Evolutionary conservation across 306 rosid genomes (phyloP).

Genomic region (Ormosia emarginata): DNA sequence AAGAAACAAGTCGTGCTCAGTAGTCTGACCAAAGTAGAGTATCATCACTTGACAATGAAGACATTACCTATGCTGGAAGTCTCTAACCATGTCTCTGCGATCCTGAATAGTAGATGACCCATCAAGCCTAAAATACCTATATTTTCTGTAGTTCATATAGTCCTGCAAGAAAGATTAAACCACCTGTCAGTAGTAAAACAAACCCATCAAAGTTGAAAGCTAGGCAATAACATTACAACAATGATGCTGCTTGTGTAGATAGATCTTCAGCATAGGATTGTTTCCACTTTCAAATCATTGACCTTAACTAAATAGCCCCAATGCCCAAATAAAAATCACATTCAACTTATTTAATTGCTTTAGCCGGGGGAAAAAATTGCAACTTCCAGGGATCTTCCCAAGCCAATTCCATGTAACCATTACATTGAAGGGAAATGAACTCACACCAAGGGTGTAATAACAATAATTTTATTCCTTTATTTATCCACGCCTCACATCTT

Average conservation of each 20-base stretch:
- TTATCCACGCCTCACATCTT: not conserved
- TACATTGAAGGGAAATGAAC: conserved; percentile 14
- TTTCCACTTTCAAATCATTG: conserved; percentile 7
- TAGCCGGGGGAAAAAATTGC: not conserved
- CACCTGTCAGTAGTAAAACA: not conserved
- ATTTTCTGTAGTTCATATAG: conserved; percentile 95
- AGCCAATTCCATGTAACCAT: not conserved
- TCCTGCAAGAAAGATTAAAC: conserved; percentile 54
- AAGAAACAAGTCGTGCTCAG: not conserved
- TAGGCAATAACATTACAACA: not conserved
- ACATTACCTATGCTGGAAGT: conserved; percentile 85
- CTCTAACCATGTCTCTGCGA: conserved; percentile 97
- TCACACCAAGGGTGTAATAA: not conserved
- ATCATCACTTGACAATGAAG: conserved; percentile 5
- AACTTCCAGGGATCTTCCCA: not conserved
- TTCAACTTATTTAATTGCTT: not conserved
- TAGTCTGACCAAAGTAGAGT: not conserved
- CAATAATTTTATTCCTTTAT: not conserved
- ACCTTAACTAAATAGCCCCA: not conserved
- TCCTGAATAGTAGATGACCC: conserved; percentile 96
- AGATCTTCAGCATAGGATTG: conserved; percentile 15
- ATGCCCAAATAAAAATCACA: not conserved
- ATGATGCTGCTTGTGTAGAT: not conserved
- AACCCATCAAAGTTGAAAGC: not conserved
- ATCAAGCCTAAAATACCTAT: conserved; percentile 89